Percentiles rank a stretch among this genome's conserved stretches.
These are phyloP conservation scores for Zygoascus meyerae DNA, from an alignment of 1,139 yeast genomes.

Conservation along the genomic window DNA sequence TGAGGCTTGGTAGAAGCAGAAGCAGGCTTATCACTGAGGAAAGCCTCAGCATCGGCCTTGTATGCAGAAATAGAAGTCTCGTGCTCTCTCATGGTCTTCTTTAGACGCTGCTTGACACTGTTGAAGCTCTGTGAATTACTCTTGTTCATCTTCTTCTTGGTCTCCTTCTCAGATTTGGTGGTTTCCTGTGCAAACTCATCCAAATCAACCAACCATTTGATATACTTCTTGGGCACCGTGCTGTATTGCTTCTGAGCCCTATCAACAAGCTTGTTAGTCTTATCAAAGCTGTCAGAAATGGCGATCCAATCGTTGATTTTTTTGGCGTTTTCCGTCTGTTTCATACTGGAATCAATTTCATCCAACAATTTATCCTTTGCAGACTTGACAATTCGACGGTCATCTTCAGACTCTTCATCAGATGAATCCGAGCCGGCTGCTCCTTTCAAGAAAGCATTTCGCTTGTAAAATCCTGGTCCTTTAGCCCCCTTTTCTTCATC, in stretches of 20 bases:
- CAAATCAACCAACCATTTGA: conserved; percentile 62
- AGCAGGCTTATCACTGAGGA: conserved; percentile 33
- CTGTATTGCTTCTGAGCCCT: conserved; percentile 70
- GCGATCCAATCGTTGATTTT: conserved; percentile 75
- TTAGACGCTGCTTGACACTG: conserved; percentile 82
- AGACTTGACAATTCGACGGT: conserved; percentile 78
- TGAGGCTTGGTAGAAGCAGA: conserved; percentile 22
- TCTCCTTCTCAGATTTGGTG: conserved; percentile 50
- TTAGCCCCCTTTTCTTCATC: conserved; percentile 42
- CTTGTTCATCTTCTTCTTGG: conserved; percentile 71
- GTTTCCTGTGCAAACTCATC: conserved; percentile 63
- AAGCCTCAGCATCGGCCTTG: conserved; percentile 66
- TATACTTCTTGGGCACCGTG: conserved; percentile 63
- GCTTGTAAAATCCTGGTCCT: conserved; percentile 57
- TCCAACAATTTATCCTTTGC: conserved; percentile 90
- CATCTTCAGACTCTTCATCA: conserved; percentile 47
- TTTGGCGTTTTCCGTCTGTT: conserved; percentile 63
- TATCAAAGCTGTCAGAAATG: conserved; percentile 71
- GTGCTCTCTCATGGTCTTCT: conserved; percentile 68
- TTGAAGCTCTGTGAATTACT: conserved; percentile 83
- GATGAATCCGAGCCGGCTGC: conserved; percentile 44
- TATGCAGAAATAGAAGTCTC: conserved; percentile 54
- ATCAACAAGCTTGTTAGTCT: conserved; percentile 57
- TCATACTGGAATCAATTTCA: conserved; percentile 68
- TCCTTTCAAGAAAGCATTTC: conserved; percentile 43